Evolutionary conservation across 169 alveolate species (phyloP).

Genomic region (Plasmodium relictum): DNA sequence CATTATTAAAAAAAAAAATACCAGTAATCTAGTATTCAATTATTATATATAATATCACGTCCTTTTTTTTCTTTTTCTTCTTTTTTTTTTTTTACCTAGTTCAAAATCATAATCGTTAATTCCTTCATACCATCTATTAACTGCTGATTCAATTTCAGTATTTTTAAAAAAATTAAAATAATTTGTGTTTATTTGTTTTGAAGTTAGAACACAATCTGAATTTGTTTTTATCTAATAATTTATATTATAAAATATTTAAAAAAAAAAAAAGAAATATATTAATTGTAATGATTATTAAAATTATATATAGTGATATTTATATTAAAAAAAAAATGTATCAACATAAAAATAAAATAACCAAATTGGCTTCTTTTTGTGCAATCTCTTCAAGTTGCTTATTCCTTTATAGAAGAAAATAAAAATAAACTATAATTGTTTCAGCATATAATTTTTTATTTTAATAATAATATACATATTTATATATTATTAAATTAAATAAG

Average conservation of each 20-base stretch:
- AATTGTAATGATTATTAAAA: background rate
- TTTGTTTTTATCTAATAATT: slow-evolving; percentile 30
- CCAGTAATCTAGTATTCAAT: no score
- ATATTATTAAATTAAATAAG: background rate
- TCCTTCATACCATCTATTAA: slow-evolving; percentile 74
- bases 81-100: no score
- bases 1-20: no score
- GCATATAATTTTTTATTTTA: background rate
- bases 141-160: slow-evolving; percentile 41
- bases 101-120: slow-evolving; percentile 72
- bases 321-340: slow-evolving; percentile 12
- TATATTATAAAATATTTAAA: background rate
- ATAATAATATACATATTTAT: background rate
- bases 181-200: slow-evolving; percentile 52
- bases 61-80: no score
- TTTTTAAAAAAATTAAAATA: slow-evolving; percentile 35
- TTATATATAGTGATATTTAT: no score
- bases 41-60: no score
- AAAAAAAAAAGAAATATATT: slow-evolving; percentile 3
- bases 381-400: slow-evolving; percentile 36
- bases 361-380: slow-evolving; percentile 42
- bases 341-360: slow-evolving; percentile 27
- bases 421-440: slow-evolving; percentile 4
- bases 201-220: slow-evolving; percentile 19
- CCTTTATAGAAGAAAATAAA: slow-evolving; percentile 35